Conservation (phyloP, 345 rosid genomes). For the Syzygium grande region DNA sequence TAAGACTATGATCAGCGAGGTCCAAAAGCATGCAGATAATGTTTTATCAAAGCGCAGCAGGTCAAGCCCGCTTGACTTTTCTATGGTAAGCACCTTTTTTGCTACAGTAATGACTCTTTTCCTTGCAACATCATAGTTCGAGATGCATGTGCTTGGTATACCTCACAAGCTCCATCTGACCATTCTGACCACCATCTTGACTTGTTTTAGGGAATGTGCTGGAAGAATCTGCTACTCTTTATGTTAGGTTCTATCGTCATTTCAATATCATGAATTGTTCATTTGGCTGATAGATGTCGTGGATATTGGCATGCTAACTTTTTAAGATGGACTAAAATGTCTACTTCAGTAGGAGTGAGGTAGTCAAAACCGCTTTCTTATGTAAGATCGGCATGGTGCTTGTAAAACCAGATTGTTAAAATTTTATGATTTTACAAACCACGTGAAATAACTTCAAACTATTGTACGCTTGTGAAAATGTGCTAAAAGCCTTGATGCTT, state of each 20-base stretch:
- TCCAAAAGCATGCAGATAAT: constrained; percentile 32
- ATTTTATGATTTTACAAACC: background rate
- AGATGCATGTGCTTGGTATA: background rate
- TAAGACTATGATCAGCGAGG: constrained; percentile 65
- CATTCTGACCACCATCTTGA: background rate
- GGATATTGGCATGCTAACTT: background rate
- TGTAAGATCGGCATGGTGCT: background rate
- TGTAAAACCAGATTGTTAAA: background rate
- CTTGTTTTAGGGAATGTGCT: background rate
- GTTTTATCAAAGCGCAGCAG: constrained; percentile 33
- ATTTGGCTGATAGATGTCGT: background rate
- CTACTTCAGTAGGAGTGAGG: background rate
- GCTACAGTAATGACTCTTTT: background rate
- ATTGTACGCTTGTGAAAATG: background rate
- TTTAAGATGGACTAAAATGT: background rate
- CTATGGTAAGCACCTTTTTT: constrained; percentile 36
- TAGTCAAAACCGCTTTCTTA: background rate
- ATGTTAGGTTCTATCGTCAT: background rate
- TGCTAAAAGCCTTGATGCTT: background rate
- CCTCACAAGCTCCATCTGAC: background rate
- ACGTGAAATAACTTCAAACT: background rate
- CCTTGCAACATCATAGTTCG: background rate
- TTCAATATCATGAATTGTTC: background rate
- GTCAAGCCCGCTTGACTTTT: constrained; percentile 53
- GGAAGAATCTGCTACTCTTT: background rate